phyloP scores from a whole-genome alignment of 805 yeast species.

The Starmera dryadoides region DNA sequence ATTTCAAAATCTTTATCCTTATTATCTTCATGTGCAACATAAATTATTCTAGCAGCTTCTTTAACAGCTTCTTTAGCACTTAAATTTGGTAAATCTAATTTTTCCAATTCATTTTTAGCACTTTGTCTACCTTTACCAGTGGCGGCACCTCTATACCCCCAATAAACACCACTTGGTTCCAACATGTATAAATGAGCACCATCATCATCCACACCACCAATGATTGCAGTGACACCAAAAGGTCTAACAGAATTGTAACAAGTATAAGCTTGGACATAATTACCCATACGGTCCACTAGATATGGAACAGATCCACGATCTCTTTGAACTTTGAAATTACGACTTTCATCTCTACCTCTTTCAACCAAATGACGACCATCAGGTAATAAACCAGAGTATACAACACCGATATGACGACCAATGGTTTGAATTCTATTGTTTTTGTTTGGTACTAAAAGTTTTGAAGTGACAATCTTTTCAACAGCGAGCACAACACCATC shows the following conservation, averaged over 20 bases:
- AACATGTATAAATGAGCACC: slow-evolving; percentile 94
- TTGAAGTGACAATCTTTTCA: slow-evolving; percentile 86
- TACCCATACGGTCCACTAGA: slow-evolving; percentile 80
- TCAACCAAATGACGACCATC: slow-evolving; percentile 93
- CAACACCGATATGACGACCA: slow-evolving; percentile 91
- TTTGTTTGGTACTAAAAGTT: slow-evolving; percentile 80
- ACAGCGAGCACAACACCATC: slow-evolving; percentile 97
- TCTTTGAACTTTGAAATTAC: slow-evolving; percentile 72
- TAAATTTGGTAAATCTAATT: slow-evolving; percentile 62
- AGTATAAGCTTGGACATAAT: slow-evolving; percentile 91
- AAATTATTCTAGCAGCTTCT: slow-evolving; percentile 89
- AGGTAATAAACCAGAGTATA: slow-evolving; percentile 90
- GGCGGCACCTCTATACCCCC: slow-evolving; percentile 98
- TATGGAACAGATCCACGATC: slow-evolving; percentile 73
- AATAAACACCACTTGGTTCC: slow-evolving; percentile 93
- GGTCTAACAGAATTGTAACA: slow-evolving; percentile 97
- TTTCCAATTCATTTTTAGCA: slow-evolving; percentile 96
- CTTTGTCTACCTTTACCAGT: slow-evolving; percentile 97
- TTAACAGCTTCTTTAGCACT: slow-evolving; percentile 79
- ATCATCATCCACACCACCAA: slow-evolving; percentile 87
- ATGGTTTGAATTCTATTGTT: slow-evolving; percentile 89
- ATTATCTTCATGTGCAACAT: slow-evolving; percentile 93
- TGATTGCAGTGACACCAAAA: slow-evolving; percentile 86
- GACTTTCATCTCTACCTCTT: slow-evolving; percentile 89
- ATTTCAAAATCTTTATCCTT: slow-evolving; percentile 96